Evolutionary conservation across 164 flowering plant genomes (phyloP).

Genomic region (Platanus orientalis): DNA sequence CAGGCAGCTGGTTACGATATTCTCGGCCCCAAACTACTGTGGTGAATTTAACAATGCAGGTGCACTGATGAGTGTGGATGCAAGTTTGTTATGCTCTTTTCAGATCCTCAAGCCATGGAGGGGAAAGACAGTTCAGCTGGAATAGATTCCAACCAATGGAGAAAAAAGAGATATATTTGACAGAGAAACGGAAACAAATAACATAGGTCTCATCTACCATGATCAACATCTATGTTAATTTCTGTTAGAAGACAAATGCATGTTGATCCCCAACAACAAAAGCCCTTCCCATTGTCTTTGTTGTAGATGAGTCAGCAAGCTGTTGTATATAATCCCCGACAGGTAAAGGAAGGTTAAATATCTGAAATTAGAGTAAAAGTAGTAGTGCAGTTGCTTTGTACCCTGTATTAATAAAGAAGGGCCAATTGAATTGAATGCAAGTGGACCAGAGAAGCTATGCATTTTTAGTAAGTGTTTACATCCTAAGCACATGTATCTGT

Average conservation of each 20-base stretch:
- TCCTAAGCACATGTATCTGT: background rate
- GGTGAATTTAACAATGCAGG: too few species aligned
- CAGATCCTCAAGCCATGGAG: too few species aligned
- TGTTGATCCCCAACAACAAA: background rate
- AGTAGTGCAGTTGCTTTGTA: slow-evolving; percentile 12
- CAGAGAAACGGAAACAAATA: too few species aligned
- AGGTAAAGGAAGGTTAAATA: slow-evolving; percentile 8
- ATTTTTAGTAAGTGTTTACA: too few species aligned
- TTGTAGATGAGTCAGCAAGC: background rate
- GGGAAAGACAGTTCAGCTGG: too few species aligned
- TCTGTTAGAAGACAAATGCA: background rate
- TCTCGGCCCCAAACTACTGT: too few species aligned
- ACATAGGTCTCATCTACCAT: too few species aligned
- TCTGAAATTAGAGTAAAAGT: background rate
- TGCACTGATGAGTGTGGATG: too few species aligned
- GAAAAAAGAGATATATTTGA: too few species aligned
- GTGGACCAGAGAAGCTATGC: background rate
- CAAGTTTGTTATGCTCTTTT: too few species aligned
- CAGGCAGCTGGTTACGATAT: too few species aligned
- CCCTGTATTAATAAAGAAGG: slow-evolving; percentile 3
- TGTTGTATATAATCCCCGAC: slow-evolving; percentile 4
- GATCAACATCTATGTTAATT: background rate
- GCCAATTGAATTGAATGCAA: slow-evolving; percentile 2
- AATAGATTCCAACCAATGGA: too few species aligned
- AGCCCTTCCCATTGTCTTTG: background rate